phyloP scores from a whole-genome alignment of 345 rosid species.

The Populus euphratica region DNA sequence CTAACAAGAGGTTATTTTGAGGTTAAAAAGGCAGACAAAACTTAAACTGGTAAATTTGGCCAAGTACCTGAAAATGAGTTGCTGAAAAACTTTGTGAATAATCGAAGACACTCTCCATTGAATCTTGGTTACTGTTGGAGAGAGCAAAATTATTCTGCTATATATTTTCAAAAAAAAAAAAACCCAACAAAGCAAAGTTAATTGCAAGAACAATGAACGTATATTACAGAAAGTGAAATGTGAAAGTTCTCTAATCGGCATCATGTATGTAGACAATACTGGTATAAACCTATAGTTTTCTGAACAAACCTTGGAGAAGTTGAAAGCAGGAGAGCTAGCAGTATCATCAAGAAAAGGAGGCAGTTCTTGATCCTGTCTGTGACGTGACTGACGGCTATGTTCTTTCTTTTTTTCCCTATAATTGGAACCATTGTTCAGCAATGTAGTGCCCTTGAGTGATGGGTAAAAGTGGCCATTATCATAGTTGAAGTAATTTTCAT shows the following conservation, averaged over 20 bases:
- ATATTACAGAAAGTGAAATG: background rate
- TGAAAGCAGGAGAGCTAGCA: conserved; percentile 76
- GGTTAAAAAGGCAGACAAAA: background rate
- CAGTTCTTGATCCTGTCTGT: conserved; percentile 28
- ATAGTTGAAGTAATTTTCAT: conserved; percentile 26
- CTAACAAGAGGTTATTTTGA: conserved; percentile 6
- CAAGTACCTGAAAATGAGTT: conserved; percentile 56
- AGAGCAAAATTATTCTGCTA: conserved; percentile 38
- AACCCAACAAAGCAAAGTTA: conserved; percentile 3
- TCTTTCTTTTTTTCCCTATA: conserved; percentile 40
- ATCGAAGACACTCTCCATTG: conserved; percentile 52
- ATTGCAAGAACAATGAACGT: background rate
- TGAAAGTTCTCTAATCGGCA: background rate
- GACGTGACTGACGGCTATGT: conserved; percentile 13
- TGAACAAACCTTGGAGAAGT: conserved; percentile 45
- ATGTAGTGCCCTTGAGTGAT: conserved; percentile 13
- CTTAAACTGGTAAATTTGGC: background rate
- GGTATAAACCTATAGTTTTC: background rate
- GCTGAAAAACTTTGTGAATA: conserved; percentile 68
- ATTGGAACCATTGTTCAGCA: conserved; percentile 20
- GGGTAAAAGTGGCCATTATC: conserved; percentile 16
- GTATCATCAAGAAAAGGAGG: conserved; percentile 75
- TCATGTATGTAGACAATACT: background rate
- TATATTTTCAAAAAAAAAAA: background rate
- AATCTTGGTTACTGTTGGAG: conserved; percentile 36